Base-by-base conservation (phyloP, 352 stramenopile genomes). In the Globisporangium solare region DNA sequence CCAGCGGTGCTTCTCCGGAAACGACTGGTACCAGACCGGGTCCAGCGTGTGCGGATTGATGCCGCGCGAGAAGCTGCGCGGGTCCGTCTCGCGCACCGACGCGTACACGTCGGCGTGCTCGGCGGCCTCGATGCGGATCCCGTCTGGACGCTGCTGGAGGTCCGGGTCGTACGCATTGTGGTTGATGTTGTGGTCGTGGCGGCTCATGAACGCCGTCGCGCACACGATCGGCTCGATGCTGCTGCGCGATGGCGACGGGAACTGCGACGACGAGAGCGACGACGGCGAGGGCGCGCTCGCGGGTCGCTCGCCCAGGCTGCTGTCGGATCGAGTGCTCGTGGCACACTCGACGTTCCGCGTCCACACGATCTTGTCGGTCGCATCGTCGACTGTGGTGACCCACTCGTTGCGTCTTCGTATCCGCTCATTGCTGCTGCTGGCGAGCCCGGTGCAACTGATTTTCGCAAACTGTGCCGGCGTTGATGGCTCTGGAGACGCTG, bases 1-100 rank as follows among this genome's bases (percentile, higher is more conserved):
- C 70, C 72, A 86, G 5, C 64, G 68, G 32, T 86, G 75, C 54
- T 81, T 80, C 58, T 81, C 65, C 0, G 75, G 72, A 41, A 86
- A 86, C 32, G 68, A 68, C 31, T 74, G 60, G 12, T 47, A 18
- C 2, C 74, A 72, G 11, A 85, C 22, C 6, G 66, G 66, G 20
- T 79, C 64, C 13, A 82, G 49, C 0, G 64, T 64, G 20, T 69
- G 66, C 15, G 67, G 51, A 11, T 73, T 71, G 6, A 73, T 49
- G 5, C 61, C 61, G 4, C 60, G 51, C 40, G 54, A 67, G 22
- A 56, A 24, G 39, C 46, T 63, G 37, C 45, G 46, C 6, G 45
- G 35, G 13, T 72, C 47, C 14, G 50, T 53, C 49, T 63, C 57
- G 10, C 62, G 55, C 8, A 52, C 51, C 12, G 67, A 57, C 12